Conservation (phyloP, 192 early-diverging fungal species). For the Podila clonocystis region DNA sequence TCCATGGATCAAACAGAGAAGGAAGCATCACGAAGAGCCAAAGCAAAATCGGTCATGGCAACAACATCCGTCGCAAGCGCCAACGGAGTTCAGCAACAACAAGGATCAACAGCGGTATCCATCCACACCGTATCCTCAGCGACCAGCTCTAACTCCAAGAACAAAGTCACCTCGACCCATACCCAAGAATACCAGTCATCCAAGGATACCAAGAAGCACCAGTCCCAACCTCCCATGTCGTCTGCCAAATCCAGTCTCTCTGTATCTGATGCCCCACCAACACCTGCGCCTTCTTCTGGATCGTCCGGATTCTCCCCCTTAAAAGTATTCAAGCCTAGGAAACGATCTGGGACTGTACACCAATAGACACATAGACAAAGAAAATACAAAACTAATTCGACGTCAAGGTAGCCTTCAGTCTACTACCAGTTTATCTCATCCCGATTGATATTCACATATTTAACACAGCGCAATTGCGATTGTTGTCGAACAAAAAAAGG, state of each 20-base stretch:
- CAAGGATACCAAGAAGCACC: neutral
- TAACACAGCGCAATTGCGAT: too few relatives aligned
- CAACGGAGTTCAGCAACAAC: neutral
- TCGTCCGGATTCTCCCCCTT: neutral
- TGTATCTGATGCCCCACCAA: neutral
- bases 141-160: neutral
- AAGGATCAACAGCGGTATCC: neutral
- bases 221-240: neutral
- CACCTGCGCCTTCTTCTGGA: neutral
- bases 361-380: neutral
- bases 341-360: neutral
- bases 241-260: neutral
- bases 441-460: too few relatives aligned
- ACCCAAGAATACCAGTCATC: neutral
- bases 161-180: neutral
- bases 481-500: too few relatives aligned
- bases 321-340: neutral
- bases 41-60: neutral
- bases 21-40: neutral
- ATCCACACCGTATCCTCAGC: neutral
- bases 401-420: too few relatives aligned
- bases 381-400: too few relatives aligned
- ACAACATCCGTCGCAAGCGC: neutral
- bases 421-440: too few relatives aligned
- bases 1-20: constrained; percentile 14